These are phyloP conservation scores for Triangularia verruculosa DNA, from an alignment of 2,329 filamentous ascomycete genomes.

Conservation along the genomic window DNA sequence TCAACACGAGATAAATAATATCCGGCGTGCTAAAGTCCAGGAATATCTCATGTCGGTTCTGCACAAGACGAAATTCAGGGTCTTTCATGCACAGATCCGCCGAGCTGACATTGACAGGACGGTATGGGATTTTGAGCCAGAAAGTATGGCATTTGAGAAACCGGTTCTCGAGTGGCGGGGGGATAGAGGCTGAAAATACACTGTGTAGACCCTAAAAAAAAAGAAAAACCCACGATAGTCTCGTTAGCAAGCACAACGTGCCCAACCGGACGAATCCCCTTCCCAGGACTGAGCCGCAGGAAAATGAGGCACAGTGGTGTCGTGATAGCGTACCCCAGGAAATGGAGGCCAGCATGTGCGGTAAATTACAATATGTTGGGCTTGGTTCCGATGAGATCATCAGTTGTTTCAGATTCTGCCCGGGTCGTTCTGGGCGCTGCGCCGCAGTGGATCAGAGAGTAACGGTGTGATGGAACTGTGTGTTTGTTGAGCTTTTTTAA, in stretches of 20 bases:
- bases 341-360: neutral
- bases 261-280: neutral
- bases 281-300: neutral
- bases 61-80: neutral
- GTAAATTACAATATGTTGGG: slow-evolving; percentile 2
- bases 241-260: neutral
- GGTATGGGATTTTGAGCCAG: neutral
- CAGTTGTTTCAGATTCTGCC: slow-evolving; percentile 24
- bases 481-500: neutral
- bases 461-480: neutral
- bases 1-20: neutral
- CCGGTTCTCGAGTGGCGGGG: neutral
- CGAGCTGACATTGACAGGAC: neutral
- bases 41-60: neutral
- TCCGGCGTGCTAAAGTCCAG: neutral
- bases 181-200: neutral
- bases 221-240: neutral
- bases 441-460: slow-evolving; percentile 10
- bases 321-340: neutral
- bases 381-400: slow-evolving; percentile 22
- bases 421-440: slow-evolving; percentile 12
- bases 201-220: neutral
- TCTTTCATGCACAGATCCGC: neutral
- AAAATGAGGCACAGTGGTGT: neutral
- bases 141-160: neutral